phyloP scores from a whole-genome alignment of 2,329 filamentous ascomycete species.

The Pseudocercospora fijiensis region DNA sequence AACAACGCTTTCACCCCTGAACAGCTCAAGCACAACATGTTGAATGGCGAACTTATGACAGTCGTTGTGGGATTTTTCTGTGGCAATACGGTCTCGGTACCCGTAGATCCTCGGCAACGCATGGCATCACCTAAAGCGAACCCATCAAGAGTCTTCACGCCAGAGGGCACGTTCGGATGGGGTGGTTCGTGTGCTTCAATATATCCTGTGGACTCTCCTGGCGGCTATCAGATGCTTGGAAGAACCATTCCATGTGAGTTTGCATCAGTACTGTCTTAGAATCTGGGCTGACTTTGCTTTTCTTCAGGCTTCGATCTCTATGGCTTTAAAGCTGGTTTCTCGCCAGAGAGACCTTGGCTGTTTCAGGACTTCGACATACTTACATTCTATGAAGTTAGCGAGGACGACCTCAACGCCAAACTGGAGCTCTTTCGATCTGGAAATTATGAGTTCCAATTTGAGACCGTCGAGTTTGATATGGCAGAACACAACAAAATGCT shows the following conservation, averaged over 20 bases:
- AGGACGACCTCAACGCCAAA: conserved; percentile 52
- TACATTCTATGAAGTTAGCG: conserved; percentile 55
- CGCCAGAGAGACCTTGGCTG: conserved; percentile 51
- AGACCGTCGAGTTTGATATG: conserved; percentile 56
- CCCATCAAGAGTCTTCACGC: conserved; percentile 57
- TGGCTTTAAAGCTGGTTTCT: conserved; percentile 53
- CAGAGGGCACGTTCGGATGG: conserved; percentile 57
- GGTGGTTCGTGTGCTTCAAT: conserved; percentile 56
- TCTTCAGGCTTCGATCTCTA: conserved; percentile 55
- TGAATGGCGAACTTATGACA: conserved; percentile 53
- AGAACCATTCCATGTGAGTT: conserved; percentile 19
- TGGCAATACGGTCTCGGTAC: conserved; percentile 53
- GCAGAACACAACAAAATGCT: conserved; percentile 54
- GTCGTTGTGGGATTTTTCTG: conserved; percentile 58
- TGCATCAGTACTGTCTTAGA: not conserved
- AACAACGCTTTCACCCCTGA: conserved; percentile 55
- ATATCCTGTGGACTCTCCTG: conserved; percentile 58
- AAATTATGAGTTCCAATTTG: conserved; percentile 53
- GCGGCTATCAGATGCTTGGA: conserved; percentile 57
- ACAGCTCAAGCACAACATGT: conserved; percentile 53
- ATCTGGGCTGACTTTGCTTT: conserved; percentile 42
- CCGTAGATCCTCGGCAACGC: conserved; percentile 55
- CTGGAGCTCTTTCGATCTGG: conserved; percentile 53
- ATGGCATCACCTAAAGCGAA: conserved; percentile 59
- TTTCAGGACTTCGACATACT: conserved; percentile 60